Conservation (phyloP, 371 early-diverging fungal genomes). For the Basidiobolus meristosporus region DNA sequence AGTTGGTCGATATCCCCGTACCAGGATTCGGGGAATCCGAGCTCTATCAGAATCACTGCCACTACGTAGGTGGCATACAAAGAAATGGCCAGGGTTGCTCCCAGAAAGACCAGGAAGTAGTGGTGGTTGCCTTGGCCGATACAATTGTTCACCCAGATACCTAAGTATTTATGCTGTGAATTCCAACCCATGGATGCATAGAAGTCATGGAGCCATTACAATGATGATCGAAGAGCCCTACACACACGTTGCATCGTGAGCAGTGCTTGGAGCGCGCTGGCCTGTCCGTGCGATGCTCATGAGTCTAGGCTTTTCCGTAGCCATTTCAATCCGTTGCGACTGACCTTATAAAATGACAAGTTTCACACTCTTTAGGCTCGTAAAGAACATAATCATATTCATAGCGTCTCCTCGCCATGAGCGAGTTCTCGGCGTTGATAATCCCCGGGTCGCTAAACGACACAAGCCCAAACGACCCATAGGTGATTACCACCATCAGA, state of each 20-base stretch:
- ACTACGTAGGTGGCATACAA: too few species aligned
- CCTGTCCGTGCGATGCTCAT: constrained; percentile 20
- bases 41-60: too few species aligned
- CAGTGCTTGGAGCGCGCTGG: constrained; percentile 97
- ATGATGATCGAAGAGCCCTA: constrained; percentile 96
- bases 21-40: too few species aligned
- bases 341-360: constrained; percentile 44
- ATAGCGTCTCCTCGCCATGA: constrained; percentile 23
- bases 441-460: constrained; percentile 43
- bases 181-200: constrained; percentile 13
- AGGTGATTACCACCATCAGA: constrained; percentile 26
- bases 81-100: neutral
- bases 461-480: constrained; percentile 26
- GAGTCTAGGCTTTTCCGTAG: neutral
- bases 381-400: constrained; percentile 40
- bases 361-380: constrained; percentile 33
- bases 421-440: constrained; percentile 27
- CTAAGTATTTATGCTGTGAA: neutral
- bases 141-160: too few species aligned
- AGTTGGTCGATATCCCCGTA: too few species aligned
- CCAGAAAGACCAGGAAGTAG: neutral
- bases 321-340: too few species aligned
- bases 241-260: constrained; percentile 86
- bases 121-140: too few species aligned
- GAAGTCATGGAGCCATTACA: constrained; percentile 65